Evolutionary conservation across 1,284 basidiomycete genomes (phyloP).

Genomic region (Sporisorium sorghi): DNA sequence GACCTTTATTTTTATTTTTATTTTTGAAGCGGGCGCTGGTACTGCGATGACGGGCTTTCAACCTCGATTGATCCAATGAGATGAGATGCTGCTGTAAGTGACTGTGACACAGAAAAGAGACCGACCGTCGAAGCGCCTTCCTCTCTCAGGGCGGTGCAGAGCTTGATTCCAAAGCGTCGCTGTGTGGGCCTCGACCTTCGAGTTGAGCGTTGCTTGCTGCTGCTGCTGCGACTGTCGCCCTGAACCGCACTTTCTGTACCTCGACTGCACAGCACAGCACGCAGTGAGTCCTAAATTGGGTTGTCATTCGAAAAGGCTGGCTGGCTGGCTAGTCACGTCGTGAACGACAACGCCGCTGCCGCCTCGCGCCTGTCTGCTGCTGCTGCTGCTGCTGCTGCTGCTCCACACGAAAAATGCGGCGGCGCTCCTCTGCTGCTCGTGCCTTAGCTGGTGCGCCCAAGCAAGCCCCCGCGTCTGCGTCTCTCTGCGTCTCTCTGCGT

Average conservation of each 20-base stretch:
- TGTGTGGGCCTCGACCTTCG: constrained; percentile 7
- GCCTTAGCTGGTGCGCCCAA: not conserved
- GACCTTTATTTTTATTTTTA: not conserved
- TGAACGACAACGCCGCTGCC: constrained; percentile 5
- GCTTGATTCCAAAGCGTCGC: not conserved
- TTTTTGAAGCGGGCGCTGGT: not conserved
- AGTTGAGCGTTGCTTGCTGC: not conserved
- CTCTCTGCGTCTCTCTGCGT: constrained; percentile 7
- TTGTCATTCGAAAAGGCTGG: not conserved
- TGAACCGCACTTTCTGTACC: not conserved
- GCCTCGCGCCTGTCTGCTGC: constrained; percentile 7
- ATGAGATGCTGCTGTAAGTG: not conserved
- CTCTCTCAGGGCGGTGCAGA: not conserved
- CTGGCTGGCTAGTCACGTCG: constrained; percentile 1
- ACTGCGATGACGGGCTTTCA: constrained; percentile 12
- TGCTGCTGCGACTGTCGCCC: too few species aligned
- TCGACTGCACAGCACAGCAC: not conserved
- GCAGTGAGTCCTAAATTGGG: constrained; percentile 6
- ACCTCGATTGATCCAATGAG: constrained; percentile 5
- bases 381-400: constrained; percentile 8
- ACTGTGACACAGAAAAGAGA: not conserved
- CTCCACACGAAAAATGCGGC: constrained; percentile 9
- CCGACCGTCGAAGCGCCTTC: not conserved
- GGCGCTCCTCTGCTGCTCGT: too few species aligned
- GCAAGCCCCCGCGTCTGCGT: constrained; percentile 1